Evolutionary conservation across 257 asterid genomes (phyloP).

Genomic region (Fraxinus quadrangulata): DNA sequence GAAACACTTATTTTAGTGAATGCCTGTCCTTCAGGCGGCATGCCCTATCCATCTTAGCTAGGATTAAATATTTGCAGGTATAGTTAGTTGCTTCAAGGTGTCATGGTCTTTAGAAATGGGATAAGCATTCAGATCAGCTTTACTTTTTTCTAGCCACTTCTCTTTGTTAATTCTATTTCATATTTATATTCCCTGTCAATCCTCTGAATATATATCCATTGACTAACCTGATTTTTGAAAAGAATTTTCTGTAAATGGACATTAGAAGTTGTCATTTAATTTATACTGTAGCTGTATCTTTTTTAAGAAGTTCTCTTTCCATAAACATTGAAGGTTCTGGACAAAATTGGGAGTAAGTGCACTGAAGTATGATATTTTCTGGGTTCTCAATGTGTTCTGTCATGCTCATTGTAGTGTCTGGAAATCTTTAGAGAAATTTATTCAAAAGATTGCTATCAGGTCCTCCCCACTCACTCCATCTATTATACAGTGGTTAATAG

Average conservation of each 20-base stretch:
- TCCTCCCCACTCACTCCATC: background rate
- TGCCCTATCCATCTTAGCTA: background rate
- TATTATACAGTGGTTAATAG: background rate
- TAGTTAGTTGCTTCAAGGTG: background rate
- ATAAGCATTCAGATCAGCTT: background rate
- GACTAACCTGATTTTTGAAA: background rate
- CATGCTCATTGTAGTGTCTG: conserved; percentile 15
- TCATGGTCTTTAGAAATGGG: conserved; percentile 4
- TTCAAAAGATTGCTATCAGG: conserved; percentile 4
- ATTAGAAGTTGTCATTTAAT: background rate
- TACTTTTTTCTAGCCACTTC: background rate
- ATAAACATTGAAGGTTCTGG: background rate
- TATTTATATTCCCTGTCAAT: conserved; percentile 11
- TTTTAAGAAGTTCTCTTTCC: background rate
- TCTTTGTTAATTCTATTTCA: conserved; percentile 13
- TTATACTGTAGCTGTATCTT: background rate
- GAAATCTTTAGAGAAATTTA: background rate
- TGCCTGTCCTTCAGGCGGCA: background rate
- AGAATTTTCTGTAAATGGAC: background rate
- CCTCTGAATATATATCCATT: background rate
- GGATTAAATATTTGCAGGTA: background rate
- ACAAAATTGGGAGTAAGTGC: background rate
- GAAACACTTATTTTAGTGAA: background rate
- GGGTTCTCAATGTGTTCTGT: background rate
- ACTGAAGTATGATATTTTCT: background rate